Percentiles rank a stretch among this genome's conserved stretches.
phyloP scores from a whole-genome alignment of 768 basidiomycete genomes.

The Mycena haematopus region DNA sequence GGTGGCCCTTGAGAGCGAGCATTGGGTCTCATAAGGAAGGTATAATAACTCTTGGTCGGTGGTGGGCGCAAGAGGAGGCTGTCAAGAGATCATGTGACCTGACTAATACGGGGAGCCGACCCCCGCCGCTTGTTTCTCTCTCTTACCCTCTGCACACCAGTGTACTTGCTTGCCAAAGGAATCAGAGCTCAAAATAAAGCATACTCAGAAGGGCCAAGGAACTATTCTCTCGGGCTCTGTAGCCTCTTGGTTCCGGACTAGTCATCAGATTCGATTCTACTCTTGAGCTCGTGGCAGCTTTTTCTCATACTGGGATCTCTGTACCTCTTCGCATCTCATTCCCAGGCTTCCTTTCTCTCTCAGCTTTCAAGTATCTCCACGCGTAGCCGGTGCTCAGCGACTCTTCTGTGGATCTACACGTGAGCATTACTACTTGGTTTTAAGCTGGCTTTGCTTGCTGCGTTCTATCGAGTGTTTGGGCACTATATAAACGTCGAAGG shows the following conservation, averaged over 20 bases:
- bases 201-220: neutral
- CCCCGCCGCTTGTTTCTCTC: slow-evolving; percentile 5
- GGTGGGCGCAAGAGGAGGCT: too few species aligned
- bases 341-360: slow-evolving; percentile 22
- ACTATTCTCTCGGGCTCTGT: slow-evolving; percentile 17
- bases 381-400: slow-evolving; percentile 9
- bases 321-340: slow-evolving; percentile 22
- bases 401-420: slow-evolving; percentile 17
- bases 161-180: neutral
- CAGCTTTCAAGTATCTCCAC: slow-evolving; percentile 25
- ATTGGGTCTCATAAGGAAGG: neutral
- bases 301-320: slow-evolving; percentile 17
- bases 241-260: neutral
- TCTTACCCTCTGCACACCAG: neutral
- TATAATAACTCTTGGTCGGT: too few species aligned
- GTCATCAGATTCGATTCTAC: slow-evolving; percentile 15
- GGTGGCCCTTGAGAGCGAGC: slow-evolving; percentile 1
- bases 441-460: slow-evolving; percentile 17
- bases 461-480: slow-evolving; percentile 11
- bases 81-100: neutral
- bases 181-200: neutral
- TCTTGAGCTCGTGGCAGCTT: slow-evolving; percentile 17
- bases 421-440: slow-evolving; percentile 23
- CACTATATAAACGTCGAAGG: slow-evolving; percentile 17
- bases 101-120: slow-evolving; percentile 5